Conservation (phyloP, 768 basidiomycete genomes). For the Suillus subalutaceus region DNA sequence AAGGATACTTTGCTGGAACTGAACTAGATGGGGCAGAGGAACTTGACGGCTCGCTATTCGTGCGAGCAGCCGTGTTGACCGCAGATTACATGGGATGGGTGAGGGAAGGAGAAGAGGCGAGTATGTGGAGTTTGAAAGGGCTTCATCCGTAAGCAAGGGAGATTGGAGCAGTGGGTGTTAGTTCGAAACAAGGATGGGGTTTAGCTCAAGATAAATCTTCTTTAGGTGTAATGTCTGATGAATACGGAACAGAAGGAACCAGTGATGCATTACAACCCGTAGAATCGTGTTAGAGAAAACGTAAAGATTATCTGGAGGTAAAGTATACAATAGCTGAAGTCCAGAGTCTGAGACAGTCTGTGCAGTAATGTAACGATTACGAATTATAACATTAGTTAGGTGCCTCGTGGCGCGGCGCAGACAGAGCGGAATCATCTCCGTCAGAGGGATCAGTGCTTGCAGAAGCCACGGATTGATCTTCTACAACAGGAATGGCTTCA, state of each 20-base stretch:
- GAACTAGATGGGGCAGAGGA: conserved; percentile 34
- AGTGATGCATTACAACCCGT: neutral
- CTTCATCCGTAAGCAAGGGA: conserved; percentile 19
- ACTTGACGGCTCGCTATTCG: conserved; percentile 41
- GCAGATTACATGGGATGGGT: conserved; percentile 24
- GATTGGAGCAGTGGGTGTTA: neutral
- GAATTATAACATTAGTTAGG: neutral
- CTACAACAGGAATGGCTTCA: neutral
- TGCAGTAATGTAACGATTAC: neutral
- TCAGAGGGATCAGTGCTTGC: neutral
- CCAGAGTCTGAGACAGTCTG: neutral
- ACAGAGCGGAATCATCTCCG: neutral
- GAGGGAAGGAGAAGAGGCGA: conserved; percentile 27
- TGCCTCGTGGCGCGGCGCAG: neutral
- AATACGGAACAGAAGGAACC: neutral
- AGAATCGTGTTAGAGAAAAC: neutral
- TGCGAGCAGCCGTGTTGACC: conserved; percentile 34
- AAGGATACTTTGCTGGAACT: conserved; percentile 32
- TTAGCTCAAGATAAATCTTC: neutral
- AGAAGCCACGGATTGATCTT: neutral
- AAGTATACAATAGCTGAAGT: neutral
- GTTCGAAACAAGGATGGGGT: neutral
- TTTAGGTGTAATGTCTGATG: neutral
- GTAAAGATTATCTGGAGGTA: neutral
- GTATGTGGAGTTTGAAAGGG: conserved; percentile 30